Evolutionary conservation across 179 eudicot genomes (phyloP).

Genomic region (Monotropa hypopitys): DNA sequence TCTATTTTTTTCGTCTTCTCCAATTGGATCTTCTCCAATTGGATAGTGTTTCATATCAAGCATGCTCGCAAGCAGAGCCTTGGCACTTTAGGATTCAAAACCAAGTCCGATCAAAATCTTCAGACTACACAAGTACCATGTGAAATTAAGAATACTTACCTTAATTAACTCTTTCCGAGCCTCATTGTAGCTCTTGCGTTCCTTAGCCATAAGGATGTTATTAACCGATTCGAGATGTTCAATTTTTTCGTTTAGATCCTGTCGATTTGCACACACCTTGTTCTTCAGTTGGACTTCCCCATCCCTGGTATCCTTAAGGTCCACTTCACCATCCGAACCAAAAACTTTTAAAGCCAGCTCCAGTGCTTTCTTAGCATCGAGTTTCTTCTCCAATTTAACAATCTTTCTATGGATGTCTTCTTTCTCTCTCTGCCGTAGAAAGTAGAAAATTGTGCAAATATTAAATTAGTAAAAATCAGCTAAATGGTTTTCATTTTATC

Average conservation of each 20-base stretch:
- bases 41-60: too few relatives aligned
- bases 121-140: neutral
- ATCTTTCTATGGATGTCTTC: constrained; percentile 44
- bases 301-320: constrained; percentile 41
- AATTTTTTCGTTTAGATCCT: constrained; percentile 48
- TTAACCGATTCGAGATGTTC: constrained; percentile 31
- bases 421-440: constrained; percentile 41
- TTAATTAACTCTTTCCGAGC: constrained; percentile 53
- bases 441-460: neutral
- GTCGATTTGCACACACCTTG: constrained; percentile 30
- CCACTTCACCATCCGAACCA: constrained; percentile 42
- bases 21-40: too few relatives aligned
- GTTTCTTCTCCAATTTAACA: constrained; percentile 40
- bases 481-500: neutral
- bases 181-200: constrained; percentile 51
- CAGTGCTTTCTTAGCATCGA: constrained; percentile 66
- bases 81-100: too few relatives aligned
- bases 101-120: neutral
- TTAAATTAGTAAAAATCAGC: neutral
- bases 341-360: constrained; percentile 54
- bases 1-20: too few relatives aligned
- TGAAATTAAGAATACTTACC: constrained; percentile 22
- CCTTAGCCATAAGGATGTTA: constrained; percentile 43
- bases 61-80: too few relatives aligned
- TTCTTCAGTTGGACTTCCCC: constrained; percentile 31